Conservation (phyloP, 768 basidiomycete species). For the Rhizopogon vulgaris region DNA sequence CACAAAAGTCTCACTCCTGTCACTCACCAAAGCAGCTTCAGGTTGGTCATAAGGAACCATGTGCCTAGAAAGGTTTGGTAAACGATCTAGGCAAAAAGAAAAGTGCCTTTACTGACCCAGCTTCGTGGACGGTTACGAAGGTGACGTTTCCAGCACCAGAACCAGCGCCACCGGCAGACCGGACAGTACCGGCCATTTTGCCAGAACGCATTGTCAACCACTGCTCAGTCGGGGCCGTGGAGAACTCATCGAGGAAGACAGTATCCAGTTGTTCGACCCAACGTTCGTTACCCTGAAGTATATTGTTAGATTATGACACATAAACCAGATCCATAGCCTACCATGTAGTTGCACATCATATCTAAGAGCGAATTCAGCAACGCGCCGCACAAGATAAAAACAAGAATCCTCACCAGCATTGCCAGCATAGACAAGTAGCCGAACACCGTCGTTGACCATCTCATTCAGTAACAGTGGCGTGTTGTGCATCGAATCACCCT, state of each 20-base stretch:
- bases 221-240: constrained; percentile 37
- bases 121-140: constrained; percentile 70
- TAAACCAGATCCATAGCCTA: constrained; percentile 21
- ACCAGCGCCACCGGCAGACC: constrained; percentile 59
- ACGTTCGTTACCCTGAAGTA: constrained; percentile 62
- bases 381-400: neutral
- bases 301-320: neutral
- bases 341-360: constrained; percentile 85
- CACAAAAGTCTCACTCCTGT: neutral
- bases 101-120: constrained; percentile 53
- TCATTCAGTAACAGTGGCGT: constrained; percentile 73
- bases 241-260: constrained; percentile 57
- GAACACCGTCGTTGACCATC: constrained; percentile 75
- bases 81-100: neutral
- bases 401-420: constrained; percentile 51
- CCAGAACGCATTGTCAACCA: constrained; percentile 53
- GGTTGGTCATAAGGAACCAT: constrained; percentile 92
- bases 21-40: constrained; percentile 69
- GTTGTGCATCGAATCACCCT: constrained; percentile 87
- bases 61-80: constrained; percentile 43
- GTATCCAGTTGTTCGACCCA: constrained; percentile 67
- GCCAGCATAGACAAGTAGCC: constrained; percentile 86
- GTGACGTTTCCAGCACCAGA: constrained; percentile 78
- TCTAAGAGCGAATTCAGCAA: constrained; percentile 35
- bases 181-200: constrained; percentile 58